Percentiles rank a stretch among this genome's conserved stretches.
phyloP scores from a whole-genome alignment of 495 filamentous ascomycete genomes.

The Penicillium bovifimosum region DNA sequence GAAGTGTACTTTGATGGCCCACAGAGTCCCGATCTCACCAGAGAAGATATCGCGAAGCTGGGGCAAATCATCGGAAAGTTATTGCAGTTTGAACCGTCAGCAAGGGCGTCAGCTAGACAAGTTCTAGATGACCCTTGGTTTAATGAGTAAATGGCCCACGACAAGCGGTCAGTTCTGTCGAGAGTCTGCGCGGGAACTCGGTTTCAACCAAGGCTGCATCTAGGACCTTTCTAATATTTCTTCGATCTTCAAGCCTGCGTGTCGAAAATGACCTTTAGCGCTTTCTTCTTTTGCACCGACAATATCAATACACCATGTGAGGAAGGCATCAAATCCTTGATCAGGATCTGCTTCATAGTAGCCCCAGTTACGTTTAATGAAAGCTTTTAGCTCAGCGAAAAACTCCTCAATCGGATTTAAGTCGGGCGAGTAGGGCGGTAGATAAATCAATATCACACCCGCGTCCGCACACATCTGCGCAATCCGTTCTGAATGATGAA shows the following conservation, averaged over 20 bases:
- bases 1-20: slow-evolving; percentile 30
- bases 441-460: slow-evolving; percentile 26
- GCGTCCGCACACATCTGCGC: neutral
- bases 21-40: slow-evolving; percentile 21
- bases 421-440: slow-evolving; percentile 12
- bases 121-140: slow-evolving; percentile 35
- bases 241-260: neutral
- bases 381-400: slow-evolving; percentile 7
- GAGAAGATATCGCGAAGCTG: slow-evolving; percentile 27
- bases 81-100: slow-evolving; percentile 29
- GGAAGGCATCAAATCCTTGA: neutral
- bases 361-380: slow-evolving; percentile 3
- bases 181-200: neutral
- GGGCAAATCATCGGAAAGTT: slow-evolving; percentile 28
- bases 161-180: neutral
- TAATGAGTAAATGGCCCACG: slow-evolving; percentile 7
- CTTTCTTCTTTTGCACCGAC: neutral
- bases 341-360: neutral
- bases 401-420: slow-evolving; percentile 19
- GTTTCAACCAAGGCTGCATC: neutral
- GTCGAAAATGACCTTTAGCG: neutral
- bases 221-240: neutral
- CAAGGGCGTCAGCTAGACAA: slow-evolving; percentile 29
- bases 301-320: neutral
- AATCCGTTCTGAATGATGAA: neutral